phyloP scores from a whole-genome alignment of 495 filamentous ascomycete species.

The Hypoxylon lenormandii region DNA sequence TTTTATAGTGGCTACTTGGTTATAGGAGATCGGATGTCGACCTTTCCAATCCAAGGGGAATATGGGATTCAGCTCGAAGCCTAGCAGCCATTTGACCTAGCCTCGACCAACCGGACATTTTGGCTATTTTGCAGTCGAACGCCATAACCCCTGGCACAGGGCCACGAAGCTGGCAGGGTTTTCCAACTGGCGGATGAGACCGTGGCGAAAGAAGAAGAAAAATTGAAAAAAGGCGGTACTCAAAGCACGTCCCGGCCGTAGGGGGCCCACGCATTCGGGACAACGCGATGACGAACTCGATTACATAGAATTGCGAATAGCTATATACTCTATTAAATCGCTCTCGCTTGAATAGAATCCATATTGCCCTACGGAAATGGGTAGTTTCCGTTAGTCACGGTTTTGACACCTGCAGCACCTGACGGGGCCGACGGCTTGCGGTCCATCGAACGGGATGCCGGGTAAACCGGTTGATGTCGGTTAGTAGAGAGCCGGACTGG shows the following conservation, averaged over 20 bases:
- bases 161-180: slow-evolving; percentile 14
- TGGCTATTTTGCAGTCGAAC: slow-evolving; percentile 17
- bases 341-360: slow-evolving; percentile 10
- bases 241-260: slow-evolving; percentile 12
- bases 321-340: slow-evolving; percentile 15
- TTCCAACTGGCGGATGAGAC: neutral
- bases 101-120: slow-evolving; percentile 4
- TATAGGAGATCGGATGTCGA: too few relatives aligned
- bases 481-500: slow-evolving; percentile 15
- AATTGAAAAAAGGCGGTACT: too few relatives aligned
- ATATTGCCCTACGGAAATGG: slow-evolving; percentile 30
- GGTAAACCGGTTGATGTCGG: slow-evolving; percentile 47
- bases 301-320: slow-evolving; percentile 31
- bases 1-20: neutral
- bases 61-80: slow-evolving; percentile 7
- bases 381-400: slow-evolving; percentile 45
- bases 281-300: slow-evolving; percentile 36
- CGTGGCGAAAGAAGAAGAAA: slow-evolving; percentile 2
- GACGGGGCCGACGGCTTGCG: slow-evolving; percentile 30
- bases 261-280: slow-evolving; percentile 35
- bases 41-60: too few relatives aligned
- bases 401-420: slow-evolving; percentile 11
- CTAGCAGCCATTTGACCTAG: neutral
- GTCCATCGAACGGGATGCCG: slow-evolving; percentile 34
- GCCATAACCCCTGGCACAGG: neutral